Evolutionary conservation across 805 yeast genomes (phyloP), one percentile per base, ranked within the genome.

Genomic region (Lipomyces spencermartinsiae): DNA sequence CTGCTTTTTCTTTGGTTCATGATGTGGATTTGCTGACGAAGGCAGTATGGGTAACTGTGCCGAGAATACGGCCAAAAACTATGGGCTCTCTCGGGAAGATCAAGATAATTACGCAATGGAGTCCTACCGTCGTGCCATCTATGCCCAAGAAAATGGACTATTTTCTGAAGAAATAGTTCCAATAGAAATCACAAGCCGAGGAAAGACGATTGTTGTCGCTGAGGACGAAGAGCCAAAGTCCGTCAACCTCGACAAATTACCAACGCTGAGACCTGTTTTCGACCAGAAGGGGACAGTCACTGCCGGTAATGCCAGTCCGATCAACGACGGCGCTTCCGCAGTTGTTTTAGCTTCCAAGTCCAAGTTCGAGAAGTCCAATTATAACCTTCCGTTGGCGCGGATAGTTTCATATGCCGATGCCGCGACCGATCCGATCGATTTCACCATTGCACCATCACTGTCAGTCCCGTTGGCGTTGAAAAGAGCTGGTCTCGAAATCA

Each of bases 261-360:
- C 84, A 77, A 69, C 87, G 64, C 95, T 97, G 34, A 87, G 96
- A 82, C 90, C 98, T 59, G 97, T 91, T 31, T 93, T 93, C 86
- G 90, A 90, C 79, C 89, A 86, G 80, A 93, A 91, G 75, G 98
- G 98, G 78, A 91, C 98, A 39, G 97, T 93, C 68, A 93, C 98
- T 54, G 97, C 97, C 43, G 97, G 97, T 73, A 93, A 93, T 77
- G 96, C 98, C 43, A 92, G 97, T 43, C 90, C 94, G 76, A 83
- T 93, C 75, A 93, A 92, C 79, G 98, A 93, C 78, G 98, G 98
- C 81, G 98, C 93, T 78, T 95, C 97, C 65, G 97, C 97, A 59
- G 83, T 94, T 57, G 84, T 94, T 34, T 83, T 93, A 73, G 94
- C 93, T 63, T 89, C 96, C 63, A 97, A 87, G 76, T 83, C 82